phyloP scores from a whole-genome alignment of 805 yeast species.

The Jamesozyma hellenica region DNA sequence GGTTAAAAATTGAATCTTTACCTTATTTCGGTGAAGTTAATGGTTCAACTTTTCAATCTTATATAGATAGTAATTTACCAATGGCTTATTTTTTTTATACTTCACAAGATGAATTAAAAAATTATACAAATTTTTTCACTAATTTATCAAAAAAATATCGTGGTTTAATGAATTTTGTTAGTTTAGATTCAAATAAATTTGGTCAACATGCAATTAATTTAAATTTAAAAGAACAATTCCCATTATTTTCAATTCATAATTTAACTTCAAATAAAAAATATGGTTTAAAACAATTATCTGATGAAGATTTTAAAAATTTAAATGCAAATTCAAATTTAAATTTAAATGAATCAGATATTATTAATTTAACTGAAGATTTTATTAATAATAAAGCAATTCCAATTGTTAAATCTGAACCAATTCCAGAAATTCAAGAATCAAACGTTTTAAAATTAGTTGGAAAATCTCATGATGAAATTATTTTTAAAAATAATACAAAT shows the following conservation, averaged over 20 bases:
- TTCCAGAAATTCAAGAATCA: slow-evolving; percentile 74
- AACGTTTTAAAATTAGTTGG: slow-evolving; percentile 74
- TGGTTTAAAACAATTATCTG: slow-evolving; percentile 53
- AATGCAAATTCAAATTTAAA: slow-evolving; percentile 21
- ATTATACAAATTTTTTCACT: slow-evolving; percentile 41
- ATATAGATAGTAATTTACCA: slow-evolving; percentile 65
- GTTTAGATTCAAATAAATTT: slow-evolving; percentile 68
- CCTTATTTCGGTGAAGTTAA: slow-evolving; percentile 49
- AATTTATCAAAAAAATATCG: slow-evolving; percentile 63
- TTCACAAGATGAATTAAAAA: slow-evolving; percentile 54
- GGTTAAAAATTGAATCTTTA: slow-evolving; percentile 21
- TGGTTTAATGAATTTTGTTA: slow-evolving; percentile 80
- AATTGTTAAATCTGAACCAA: slow-evolving; percentile 70
- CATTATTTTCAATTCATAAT: slow-evolving; percentile 84
- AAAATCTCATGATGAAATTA: slow-evolving; percentile 63
- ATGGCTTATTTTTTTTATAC: slow-evolving; percentile 83
- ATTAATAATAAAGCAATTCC: slow-evolving; percentile 57
- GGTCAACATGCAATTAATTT: slow-evolving; percentile 86
- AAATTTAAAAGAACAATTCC: slow-evolving; percentile 80
- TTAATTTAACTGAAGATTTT: slow-evolving; percentile 53
- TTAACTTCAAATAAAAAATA: slow-evolving; percentile 58
- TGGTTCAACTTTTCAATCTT: slow-evolving; percentile 67
- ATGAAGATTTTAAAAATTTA: slow-evolving; percentile 21
- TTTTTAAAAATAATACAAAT: slow-evolving; percentile 34
- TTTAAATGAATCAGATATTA: slow-evolving; percentile 45